Conservation (phyloP, 306 rosid genomes). For the Comarum palustre region DNA sequence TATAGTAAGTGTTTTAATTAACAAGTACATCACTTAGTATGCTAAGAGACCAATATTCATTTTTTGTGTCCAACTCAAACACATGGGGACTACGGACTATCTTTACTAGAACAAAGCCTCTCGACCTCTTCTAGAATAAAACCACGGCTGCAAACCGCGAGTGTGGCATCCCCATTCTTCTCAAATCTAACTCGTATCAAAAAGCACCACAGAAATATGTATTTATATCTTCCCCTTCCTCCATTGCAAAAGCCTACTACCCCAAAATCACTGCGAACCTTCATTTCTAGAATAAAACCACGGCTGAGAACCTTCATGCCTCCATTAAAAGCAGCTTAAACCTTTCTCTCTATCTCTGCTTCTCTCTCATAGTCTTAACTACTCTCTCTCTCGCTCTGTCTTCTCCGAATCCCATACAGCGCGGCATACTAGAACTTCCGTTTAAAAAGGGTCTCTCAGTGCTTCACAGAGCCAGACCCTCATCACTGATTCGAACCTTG, state of each 20-base stretch:
- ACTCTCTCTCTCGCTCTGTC: slow-evolving; percentile 15
- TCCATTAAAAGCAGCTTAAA: slow-evolving; percentile 31
- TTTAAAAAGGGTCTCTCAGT: slow-evolving; percentile 10
- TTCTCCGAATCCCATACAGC: too few species aligned
- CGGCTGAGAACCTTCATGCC: slow-evolving; percentile 84
- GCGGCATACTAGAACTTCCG: too few species aligned
- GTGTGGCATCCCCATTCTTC: neutral
- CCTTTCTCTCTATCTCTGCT: slow-evolving; percentile 5
- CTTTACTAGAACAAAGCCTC: neutral
- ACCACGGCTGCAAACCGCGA: neutral
- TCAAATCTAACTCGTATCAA: neutral
- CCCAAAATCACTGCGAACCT: too few species aligned
- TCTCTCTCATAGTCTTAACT: slow-evolving; percentile 19
- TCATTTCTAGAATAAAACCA: too few species aligned
- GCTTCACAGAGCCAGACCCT: neutral
- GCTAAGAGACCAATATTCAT: neutral
- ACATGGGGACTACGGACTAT: neutral
- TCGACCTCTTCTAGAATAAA: neutral
- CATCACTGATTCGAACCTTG: slow-evolving; percentile 17
- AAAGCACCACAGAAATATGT: neutral
- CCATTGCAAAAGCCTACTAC: neutral
- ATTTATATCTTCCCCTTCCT: neutral
- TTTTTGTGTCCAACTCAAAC: slow-evolving; percentile 4
- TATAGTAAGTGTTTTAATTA: neutral
- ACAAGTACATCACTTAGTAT: neutral